These are phyloP conservation scores for Phytophthora niederhauseri DNA, from an alignment of 352 stramenopile genomes.

Conservation along the genomic window DNA sequence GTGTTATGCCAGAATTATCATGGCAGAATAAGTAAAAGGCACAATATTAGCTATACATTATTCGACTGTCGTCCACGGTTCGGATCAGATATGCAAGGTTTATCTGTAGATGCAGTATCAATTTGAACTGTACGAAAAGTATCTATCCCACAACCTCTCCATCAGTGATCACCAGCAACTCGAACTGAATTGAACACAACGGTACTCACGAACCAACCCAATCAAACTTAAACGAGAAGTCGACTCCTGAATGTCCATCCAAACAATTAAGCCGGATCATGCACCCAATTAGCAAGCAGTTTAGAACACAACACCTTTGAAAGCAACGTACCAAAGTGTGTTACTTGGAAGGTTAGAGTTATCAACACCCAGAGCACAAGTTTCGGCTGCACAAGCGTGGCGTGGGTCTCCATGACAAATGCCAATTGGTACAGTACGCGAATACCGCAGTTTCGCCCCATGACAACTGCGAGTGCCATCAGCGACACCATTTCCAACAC, in stretches of 20 bases:
- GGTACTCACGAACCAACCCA: background rate
- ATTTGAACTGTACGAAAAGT: too few species aligned
- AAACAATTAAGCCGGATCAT: background rate
- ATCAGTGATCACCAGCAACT: too few species aligned
- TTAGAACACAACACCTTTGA: background rate
- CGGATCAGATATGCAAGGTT: too few species aligned
- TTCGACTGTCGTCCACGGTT: too few species aligned
- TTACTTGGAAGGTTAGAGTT: conserved; percentile 12
- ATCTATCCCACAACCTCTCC: too few species aligned
- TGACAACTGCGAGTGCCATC: conserved; percentile 9
- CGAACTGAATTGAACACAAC: too few species aligned
- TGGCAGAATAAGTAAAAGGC: too few species aligned
- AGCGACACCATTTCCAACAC: conserved; percentile 26
- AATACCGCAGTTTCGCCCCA: conserved; percentile 20
- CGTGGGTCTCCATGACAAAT: conserved; percentile 34
- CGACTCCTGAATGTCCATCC: background rate
- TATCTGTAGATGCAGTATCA: too few species aligned
- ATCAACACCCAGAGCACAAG: conserved; percentile 25
- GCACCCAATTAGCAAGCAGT: background rate
- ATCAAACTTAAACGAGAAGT: background rate
- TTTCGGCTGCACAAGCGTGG: conserved; percentile 14
- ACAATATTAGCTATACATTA: too few species aligned
- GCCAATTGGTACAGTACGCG: conserved; percentile 26
- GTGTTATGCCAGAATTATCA: too few species aligned
- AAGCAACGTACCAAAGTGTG: conserved; percentile 18